Conservation (phyloP, 129 eudicot species). For the Solidago caesia region DNA sequence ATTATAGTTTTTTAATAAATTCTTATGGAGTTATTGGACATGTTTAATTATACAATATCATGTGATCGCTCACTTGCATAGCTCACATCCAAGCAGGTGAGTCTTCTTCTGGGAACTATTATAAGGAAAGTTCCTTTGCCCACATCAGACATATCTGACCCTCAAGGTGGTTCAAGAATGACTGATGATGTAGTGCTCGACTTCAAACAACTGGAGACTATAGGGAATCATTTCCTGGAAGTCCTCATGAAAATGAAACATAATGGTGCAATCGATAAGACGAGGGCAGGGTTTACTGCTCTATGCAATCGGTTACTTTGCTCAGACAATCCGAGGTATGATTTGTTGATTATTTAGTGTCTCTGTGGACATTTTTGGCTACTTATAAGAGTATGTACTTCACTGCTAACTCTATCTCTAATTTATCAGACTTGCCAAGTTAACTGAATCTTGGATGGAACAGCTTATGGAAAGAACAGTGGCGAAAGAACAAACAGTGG, state of each 20-base stretch:
- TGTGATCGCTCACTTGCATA: no score
- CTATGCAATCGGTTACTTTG: conserved; percentile 97
- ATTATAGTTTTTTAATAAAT: neutral
- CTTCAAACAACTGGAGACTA: conserved; percentile 79
- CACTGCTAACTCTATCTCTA: conserved; percentile 19
- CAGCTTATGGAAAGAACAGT: conserved; percentile 91
- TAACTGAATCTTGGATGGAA: conserved; percentile 97
- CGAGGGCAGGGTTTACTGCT: conserved; percentile 99
- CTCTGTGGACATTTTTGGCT: conserved; percentile 4
- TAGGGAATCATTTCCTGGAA: conserved; percentile 87
- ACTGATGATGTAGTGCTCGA: conserved; percentile 64
- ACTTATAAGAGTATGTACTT: conserved; percentile 6
- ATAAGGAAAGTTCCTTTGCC: conserved; percentile 94
- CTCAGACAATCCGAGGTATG: conserved; percentile 84
- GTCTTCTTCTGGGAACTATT: conserved; percentile 94
- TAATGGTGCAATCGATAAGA: conserved; percentile 97
- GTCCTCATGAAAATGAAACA: conserved; percentile 98
- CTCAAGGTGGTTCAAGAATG: conserved; percentile 29
- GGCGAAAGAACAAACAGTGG: conserved; percentile 95
- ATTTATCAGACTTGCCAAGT: conserved; percentile 66
- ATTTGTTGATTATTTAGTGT: conserved; percentile 4
- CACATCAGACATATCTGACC: conserved; percentile 43
- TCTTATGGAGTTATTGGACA: neutral
- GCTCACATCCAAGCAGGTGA: conserved; percentile 42
- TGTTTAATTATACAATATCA: neutral